A percentile compares a stretch with the other conserved stretches of the same genome.
phyloP scores from a whole-genome alignment of 331 rosid species.

The Dryas integrifolia region DNA sequence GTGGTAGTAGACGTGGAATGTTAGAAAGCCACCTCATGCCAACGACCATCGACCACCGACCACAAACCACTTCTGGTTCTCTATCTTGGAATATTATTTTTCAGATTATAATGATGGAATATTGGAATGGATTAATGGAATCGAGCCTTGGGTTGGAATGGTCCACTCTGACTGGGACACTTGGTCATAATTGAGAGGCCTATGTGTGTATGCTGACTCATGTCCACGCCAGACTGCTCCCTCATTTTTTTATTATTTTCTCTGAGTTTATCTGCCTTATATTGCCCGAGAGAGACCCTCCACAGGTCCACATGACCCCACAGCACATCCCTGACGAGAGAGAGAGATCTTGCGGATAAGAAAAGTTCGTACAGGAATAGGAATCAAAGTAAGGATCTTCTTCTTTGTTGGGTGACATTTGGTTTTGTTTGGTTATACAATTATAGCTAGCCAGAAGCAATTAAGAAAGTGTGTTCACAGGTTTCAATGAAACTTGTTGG shows the following conservation, averaged over 20 bases:
- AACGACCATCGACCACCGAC: background rate
- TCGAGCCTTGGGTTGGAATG: too few relatives aligned
- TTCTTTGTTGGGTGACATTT: background rate
- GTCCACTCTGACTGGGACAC: slow-evolving; percentile 7
- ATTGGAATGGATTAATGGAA: background rate
- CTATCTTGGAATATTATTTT: too few relatives aligned
- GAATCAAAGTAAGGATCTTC: background rate
- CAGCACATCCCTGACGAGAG: background rate
- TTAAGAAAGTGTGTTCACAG: background rate
- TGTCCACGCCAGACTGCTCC: background rate
- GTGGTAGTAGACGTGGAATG: slow-evolving; percentile 15
- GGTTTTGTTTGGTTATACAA: background rate
- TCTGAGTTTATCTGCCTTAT: background rate
- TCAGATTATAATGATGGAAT: slow-evolving; percentile 5
- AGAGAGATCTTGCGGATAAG: background rate
- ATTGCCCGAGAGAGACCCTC: background rate
- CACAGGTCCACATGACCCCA: background rate
- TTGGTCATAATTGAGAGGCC: slow-evolving; percentile 1
- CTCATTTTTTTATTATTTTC: background rate
- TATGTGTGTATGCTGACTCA: slow-evolving; percentile 25
- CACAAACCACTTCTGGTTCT: background rate
- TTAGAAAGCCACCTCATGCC: slow-evolving; percentile 6
- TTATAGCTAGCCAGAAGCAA: background rate
- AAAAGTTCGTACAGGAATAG: background rate
- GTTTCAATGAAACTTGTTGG: background rate